Conservation (phyloP, 208 protist species). For the Herpetomonas muscarum region DNA sequence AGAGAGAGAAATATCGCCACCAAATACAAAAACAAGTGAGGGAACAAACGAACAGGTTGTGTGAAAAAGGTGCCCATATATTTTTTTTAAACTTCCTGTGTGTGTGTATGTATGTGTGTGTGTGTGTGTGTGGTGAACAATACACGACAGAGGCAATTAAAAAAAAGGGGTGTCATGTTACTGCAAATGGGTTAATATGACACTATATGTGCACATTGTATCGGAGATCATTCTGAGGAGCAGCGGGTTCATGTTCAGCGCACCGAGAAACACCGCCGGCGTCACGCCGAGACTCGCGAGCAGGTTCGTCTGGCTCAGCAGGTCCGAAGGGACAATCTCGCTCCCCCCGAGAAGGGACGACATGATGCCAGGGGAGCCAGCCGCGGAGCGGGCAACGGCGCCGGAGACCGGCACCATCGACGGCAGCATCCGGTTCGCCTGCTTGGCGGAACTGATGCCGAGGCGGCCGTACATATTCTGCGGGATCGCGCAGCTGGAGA, state of each 20-base stretch:
- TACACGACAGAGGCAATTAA: too few species aligned
- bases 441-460: constrained; percentile 63
- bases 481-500: constrained; percentile 72
- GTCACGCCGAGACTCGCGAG: constrained; percentile 50
- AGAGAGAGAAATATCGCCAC: too few species aligned
- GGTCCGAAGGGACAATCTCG: constrained; percentile 31
- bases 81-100: too few species aligned
- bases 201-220: constrained; percentile 92
- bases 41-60: too few species aligned
- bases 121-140: too few species aligned
- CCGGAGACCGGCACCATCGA: constrained; percentile 51
- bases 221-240: constrained; percentile 80
- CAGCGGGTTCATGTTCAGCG: constrained; percentile 53
- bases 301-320: constrained; percentile 32
- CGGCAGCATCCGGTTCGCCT: constrained; percentile 76
- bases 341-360: constrained; percentile 14
- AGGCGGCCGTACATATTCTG: constrained; percentile 67
- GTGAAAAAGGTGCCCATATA: too few species aligned
- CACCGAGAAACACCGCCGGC: constrained; percentile 41
- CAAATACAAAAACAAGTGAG: too few species aligned
- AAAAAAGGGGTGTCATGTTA: too few species aligned
- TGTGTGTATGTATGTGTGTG: too few species aligned
- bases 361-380: constrained; percentile 21
- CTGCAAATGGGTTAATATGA: constrained; percentile 58
- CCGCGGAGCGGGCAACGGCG: constrained; percentile 31